These are phyloP conservation scores for Elongisporangium prolatum DNA, from an alignment of 352 stramenopile species.

Conservation along the genomic window DNA sequence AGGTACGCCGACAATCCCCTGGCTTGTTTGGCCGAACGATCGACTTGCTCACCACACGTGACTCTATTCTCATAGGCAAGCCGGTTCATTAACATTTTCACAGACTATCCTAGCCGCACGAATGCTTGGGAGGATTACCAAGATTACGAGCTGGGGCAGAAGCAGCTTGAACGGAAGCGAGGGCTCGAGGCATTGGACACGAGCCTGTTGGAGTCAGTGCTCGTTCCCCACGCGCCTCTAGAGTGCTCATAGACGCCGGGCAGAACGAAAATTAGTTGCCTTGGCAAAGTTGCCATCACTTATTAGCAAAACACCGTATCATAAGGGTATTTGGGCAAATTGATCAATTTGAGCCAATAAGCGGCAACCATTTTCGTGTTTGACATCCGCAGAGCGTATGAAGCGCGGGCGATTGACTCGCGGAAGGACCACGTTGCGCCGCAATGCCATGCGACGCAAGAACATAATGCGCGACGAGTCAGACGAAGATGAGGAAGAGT, in stretches of 20 bases:
- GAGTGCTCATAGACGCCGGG: neutral
- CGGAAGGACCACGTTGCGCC: slow-evolving; percentile 34
- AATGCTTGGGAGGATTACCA: slow-evolving; percentile 75
- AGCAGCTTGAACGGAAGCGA: slow-evolving; percentile 49
- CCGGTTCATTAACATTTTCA: slow-evolving; percentile 62
- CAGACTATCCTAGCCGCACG: slow-evolving; percentile 40
- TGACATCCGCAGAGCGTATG: too few species aligned
- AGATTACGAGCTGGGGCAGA: slow-evolving; percentile 56
- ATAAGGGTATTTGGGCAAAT: neutral
- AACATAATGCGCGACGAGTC: slow-evolving; percentile 71
- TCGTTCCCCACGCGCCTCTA: neutral
- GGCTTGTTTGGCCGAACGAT: too few species aligned
- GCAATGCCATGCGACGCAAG: slow-evolving; percentile 46
- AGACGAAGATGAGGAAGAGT: slow-evolving; percentile 19
- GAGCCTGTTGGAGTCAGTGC: neutral
- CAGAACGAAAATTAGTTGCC: neutral
- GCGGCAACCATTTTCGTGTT: neutral
- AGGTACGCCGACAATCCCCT: slow-evolving; percentile 31
- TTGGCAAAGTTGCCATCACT: neutral
- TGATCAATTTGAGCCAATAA: neutral
- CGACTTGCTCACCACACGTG: neutral
- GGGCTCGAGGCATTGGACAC: slow-evolving; percentile 12
- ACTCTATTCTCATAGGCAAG: slow-evolving; percentile 29
- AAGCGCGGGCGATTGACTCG: slow-evolving; percentile 53
- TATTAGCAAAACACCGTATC: neutral